Percentiles rank a stretch among this genome's conserved stretches.
These are phyloP conservation scores for Spinacia oleracea DNA, from an alignment of 179 eudicot species.

Conservation along the genomic window DNA sequence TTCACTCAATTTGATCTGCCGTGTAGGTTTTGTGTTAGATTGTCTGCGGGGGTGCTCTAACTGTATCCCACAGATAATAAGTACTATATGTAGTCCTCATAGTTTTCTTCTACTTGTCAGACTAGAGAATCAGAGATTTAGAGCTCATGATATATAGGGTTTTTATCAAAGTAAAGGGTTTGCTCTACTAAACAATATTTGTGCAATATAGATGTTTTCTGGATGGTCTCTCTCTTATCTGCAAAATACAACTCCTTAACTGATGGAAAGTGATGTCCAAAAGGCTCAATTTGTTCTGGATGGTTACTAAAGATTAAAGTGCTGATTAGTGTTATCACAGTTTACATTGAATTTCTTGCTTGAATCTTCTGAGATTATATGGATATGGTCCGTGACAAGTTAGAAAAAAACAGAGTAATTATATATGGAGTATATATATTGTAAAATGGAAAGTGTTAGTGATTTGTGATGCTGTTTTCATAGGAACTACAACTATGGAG, in stretches of 20 bases:
- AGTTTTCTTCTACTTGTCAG: not conserved
- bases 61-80: not conserved
- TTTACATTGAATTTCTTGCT: not conserved
- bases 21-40: not conserved
- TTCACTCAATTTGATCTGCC: not conserved
- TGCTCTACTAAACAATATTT: no score
- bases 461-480: not conserved
- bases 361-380: not conserved
- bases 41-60: not conserved
- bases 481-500: conserved; percentile 94
- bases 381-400: not conserved
- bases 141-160: not conserved
- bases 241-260: not conserved
- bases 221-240: no score
- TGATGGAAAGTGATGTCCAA: not conserved
- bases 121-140: not conserved
- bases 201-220: no score
- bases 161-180: not conserved
- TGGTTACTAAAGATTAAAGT: not conserved
- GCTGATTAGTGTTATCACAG: not conserved
- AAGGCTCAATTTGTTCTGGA: not conserved
- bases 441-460: not conserved
- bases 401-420: no score
- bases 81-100: not conserved
- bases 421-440: not conserved